Conservation (phyloP, 1,284 basidiomycete species). For the Chalciporus sp. region DNA sequence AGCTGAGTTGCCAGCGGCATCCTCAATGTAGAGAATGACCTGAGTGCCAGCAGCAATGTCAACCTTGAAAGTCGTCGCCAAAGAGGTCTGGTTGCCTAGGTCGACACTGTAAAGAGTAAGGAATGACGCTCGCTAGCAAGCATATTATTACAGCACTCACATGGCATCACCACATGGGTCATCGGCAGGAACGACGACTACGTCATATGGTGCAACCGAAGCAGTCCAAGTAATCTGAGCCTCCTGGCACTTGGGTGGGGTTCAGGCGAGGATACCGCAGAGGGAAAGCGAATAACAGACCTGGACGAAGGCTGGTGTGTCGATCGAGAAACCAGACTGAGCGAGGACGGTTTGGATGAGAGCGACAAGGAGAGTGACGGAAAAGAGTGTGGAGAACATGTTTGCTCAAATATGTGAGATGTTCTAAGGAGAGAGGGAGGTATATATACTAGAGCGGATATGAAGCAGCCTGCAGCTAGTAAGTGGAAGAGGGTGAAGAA, state of each 20-base stretch:
- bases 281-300: constrained; percentile 37
- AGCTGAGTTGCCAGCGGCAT: constrained; percentile 55
- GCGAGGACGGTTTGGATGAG: constrained; percentile 55
- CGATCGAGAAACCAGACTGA: constrained; percentile 47
- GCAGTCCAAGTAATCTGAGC: constrained; percentile 55
- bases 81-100: constrained; percentile 55
- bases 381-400: constrained; percentile 81
- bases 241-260: constrained; percentile 51
- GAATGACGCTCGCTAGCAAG: neutral
- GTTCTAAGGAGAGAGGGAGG: constrained; percentile 20
- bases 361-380: constrained; percentile 63
- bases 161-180: constrained; percentile 61
- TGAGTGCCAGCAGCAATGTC: constrained; percentile 49
- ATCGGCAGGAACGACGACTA: constrained; percentile 53
- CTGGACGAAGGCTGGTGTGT: constrained; percentile 54
- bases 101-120: constrained; percentile 44
- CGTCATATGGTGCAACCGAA: constrained; percentile 54
- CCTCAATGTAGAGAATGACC: constrained; percentile 58
- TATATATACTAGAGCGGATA: constrained; percentile 23
- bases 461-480: constrained; percentile 13
- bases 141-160: constrained; percentile 41
- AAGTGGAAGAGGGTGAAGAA: neutral
- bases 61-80: constrained; percentile 49
- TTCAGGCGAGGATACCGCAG: constrained; percentile 1
- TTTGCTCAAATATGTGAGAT: constrained; percentile 21